A percentile compares a stretch with the other conserved stretches of the same genome.
These are phyloP conservation scores for Alternaria gansuensis DNA, from an alignment of 2,329 filamentous ascomycete species.

Conservation along the genomic window DNA sequence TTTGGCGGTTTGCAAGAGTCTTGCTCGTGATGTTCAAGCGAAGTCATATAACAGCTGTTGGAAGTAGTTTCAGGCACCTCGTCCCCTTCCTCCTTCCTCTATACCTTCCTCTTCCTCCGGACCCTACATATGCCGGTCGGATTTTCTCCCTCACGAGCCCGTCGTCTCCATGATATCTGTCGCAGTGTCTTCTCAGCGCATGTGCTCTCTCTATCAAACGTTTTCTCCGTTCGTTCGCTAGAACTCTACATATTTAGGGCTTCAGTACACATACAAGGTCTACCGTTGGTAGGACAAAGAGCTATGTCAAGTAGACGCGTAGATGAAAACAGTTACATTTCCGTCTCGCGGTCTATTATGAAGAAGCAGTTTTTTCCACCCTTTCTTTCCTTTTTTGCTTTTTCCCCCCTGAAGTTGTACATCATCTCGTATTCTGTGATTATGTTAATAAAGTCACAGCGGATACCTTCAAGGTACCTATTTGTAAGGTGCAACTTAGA, in stretches of 20 bases:
- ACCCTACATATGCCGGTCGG: neutral
- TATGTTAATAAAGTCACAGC: too few relatives aligned
- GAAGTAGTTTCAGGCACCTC: neutral
- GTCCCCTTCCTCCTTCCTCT: neutral
- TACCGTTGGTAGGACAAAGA: conserved; percentile 9
- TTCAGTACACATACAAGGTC: conserved; percentile 33
- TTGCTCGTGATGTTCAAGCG: neutral
- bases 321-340: neutral
- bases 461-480: neutral
- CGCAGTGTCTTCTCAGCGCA: conserved; percentile 26
- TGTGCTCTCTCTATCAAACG: conserved; percentile 40
- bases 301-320: conserved; percentile 4
- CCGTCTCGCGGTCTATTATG: neutral
- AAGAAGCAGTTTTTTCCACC: too few relatives aligned
- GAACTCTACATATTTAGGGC: conserved; percentile 28
- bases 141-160: neutral
- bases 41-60: neutral
- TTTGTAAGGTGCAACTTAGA: too few relatives aligned
- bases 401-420: too few relatives aligned
- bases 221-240: conserved; percentile 34
- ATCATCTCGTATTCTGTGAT: too few relatives aligned
- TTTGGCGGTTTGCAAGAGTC: neutral
- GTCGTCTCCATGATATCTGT: neutral
- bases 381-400: too few relatives aligned
- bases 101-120: neutral